Evolutionary conservation across 2,329 filamentous ascomycete species (phyloP), one percentile per base, ranked within the genome.

Genomic region (Tolypocladium ophioglossoides): DNA sequence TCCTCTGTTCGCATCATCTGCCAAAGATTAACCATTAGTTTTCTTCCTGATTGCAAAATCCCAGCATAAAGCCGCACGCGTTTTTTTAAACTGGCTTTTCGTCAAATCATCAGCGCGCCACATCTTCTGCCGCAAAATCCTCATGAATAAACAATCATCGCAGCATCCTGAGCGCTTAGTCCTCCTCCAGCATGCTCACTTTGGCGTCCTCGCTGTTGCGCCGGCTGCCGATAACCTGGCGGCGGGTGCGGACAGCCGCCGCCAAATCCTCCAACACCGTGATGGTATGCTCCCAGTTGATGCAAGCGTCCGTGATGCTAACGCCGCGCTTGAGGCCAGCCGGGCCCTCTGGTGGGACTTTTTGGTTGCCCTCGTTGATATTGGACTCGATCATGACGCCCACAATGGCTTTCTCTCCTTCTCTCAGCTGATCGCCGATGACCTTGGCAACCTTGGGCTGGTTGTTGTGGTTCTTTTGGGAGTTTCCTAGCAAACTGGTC

Each of bases 301-400:
- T 96, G 75, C 92, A 99, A 54, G 91, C 92, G 70, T 96, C 91
- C 1, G 91, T 96, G 73, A 96, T 96, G 71, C 87, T 92, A 65
- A 96, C 87, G 62, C 91, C 91, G 74, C 89, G 90, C 78, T 91
- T 89, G 52, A 96, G 78, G 9, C 73, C 87, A 1, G 83, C 70
- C 9, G 87, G 87, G 10, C 91, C 92, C 71, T 95, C 89, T 1
- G 84, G 71, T 1, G 91, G 90, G 1, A 95, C 89, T 77, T 96
- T 96, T 68, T 91, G 87, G 78, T 85, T 89, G 61, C 83, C 81
- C 74, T 96, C 94, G 71, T 92, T 84, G 78, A 97, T 92, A 74
- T 97, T 92, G 67, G 90, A 96, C 78, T 99, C 92, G 64, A 99
- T 95, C 92, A 99, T 99, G 67, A 97, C 90, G 69, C 91, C 94